Base-by-base conservation (phyloP, 2,329 filamentous ascomycete species). In the Colletotrichum brevisporum region DNA sequence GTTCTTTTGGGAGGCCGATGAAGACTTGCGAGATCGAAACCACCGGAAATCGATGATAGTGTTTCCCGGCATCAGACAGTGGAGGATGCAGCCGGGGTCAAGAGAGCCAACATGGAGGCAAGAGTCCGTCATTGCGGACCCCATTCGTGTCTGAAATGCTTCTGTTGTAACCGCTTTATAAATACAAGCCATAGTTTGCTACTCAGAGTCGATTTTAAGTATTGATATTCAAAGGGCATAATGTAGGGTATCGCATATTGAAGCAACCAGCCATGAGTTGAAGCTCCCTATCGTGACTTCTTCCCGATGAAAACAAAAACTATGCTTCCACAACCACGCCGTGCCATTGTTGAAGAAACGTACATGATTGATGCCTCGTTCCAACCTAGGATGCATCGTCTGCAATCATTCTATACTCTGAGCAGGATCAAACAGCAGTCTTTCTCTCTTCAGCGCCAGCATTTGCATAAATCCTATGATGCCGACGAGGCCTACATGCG, bases 61-160 rank as follows among this genome's bases (percentile, higher is more conserved):
- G 48, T 51, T 51, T 26, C 48, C 48, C 13, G 48, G 48, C 48
- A 51, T 51, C 48, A 51, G 5, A 51, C 48, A 51, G 48, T 21
- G 48, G 48, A 51, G 48, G 21, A 6, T 24, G 18, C 48, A 51
- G 21, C 13, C 48, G 21, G 48, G 48, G 4, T 24, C 48, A 27
- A 51, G 18, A 51, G 48, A 51, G 21, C 48, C 48, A 24, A 24
- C 21, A 24, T 24, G 21, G 48, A 51, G 24, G 48, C 48, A 51
- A 21, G 48, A 51, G 48, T 24, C 48, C 24, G 21, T 51, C 3
- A 51, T 51, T 51, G 48, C 26, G 21, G 6, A 51, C 8, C 48
- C 48, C 5, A 26, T 51, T 24, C 48, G 48, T 24, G 48, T 13
- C 9, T 51, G 24, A 51, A 12, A 16, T 51, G 48, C 48, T 51